Percentiles rank a stretch among this genome's conserved stretches.
Evolutionary conservation across 1,139 yeast species (phyloP).

Genomic region (Wickerhamomyces sp.): DNA sequence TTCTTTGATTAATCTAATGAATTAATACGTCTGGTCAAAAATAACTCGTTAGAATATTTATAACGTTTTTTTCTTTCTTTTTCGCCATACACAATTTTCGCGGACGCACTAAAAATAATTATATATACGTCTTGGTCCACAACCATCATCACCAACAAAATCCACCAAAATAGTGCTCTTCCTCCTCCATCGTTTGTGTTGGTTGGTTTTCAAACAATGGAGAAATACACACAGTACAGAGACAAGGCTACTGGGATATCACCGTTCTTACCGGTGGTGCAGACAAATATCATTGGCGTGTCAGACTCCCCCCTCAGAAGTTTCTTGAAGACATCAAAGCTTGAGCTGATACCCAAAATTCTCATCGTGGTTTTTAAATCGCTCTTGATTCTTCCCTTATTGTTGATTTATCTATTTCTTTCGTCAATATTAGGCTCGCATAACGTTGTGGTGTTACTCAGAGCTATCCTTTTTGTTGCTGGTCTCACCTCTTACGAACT

Average conservation of each 20-base stretch:
- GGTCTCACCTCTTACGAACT: conserved; percentile 14
- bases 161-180: too few species aligned
- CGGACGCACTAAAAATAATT: too few species aligned
- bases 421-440: conserved; percentile 3
- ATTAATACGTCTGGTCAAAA: too few species aligned
- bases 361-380: conserved; percentile 2
- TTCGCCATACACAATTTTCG: too few species aligned
- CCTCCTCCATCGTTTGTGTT: background rate
- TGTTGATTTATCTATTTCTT: conserved; percentile 19
- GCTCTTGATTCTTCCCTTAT: conserved; percentile 27
- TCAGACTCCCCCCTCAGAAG: conserved; percentile 18
- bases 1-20: background rate
- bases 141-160: too few species aligned
- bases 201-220: conserved; percentile 48
- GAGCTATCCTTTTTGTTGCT: conserved; percentile 5
- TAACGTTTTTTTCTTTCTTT: too few species aligned
- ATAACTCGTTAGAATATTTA: too few species aligned
- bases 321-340: conserved; percentile 19
- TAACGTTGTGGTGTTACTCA: background rate
- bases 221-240: conserved; percentile 68
- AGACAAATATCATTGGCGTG: conserved; percentile 8
- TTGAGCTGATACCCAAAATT: conserved; percentile 12
- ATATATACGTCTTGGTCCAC: too few species aligned
- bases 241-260: conserved; percentile 82
- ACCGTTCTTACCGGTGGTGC: conserved; percentile 55